Evolutionary conservation across 768 basidiomycete species (phyloP), one percentile per base, ranked within the genome.

Genomic region (Amanita thiersii): DNA sequence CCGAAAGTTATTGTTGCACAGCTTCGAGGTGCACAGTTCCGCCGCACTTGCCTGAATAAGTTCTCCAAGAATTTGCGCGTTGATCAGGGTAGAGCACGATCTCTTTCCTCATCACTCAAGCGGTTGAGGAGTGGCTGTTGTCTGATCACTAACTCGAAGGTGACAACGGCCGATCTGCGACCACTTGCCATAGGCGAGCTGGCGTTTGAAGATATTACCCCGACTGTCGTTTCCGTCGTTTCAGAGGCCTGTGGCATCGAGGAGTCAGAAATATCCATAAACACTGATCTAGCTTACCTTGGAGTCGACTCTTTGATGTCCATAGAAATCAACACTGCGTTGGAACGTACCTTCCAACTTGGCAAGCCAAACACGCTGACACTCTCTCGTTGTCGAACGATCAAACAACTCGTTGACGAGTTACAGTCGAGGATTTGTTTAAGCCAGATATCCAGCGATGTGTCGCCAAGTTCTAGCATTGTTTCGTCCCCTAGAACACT

Each of bases 301-400:
- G 81, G 82, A 1, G 61, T 83, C 37, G 79, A 83, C 50, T 83
- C 81, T 1, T 56, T 84, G 45, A 75, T 73, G 57, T 70, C 73
- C 15, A 77, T 81, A 41, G 81, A 85, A 53, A 58, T 79, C 5
- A 55, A 59, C 12, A 54, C 57, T 5, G 61, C 58, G 23, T 54
- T 77, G 11, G 58, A 58, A n/a, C 46, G 37, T 4, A 42, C 52
- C 0, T 72, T 69, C 48, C 64, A 65, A 1, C 48, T 46, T 3
- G 48, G 52, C 19, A 48, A 55, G 14, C 56, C 66, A 29, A 53
- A 56, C 40, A 34, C 59, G 7, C 50, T 56, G 11, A 46, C 56
- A 3, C 49, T 73, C 29, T 56, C 57, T 2, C 51, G 47, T 44
- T 64, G 69, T 52, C 49, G 50, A n/a, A 67, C 55, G 1, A 51